A percentile compares a stretch with the other conserved stretches of the same genome.
Evolutionary conservation across 306 rosid species (phyloP).

Genomic region (Castanea sativa): DNA sequence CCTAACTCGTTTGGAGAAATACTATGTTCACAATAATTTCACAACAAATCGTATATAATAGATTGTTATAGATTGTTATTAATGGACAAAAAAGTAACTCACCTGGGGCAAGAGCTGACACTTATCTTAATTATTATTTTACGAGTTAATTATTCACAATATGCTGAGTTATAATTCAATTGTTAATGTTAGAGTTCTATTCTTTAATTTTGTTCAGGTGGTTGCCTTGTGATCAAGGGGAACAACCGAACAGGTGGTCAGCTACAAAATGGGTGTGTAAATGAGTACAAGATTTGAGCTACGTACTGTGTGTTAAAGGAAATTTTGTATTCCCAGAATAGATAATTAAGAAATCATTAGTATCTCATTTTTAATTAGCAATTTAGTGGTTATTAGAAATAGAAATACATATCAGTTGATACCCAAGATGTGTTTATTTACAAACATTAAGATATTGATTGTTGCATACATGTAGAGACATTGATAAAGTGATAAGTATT

Average conservation of each 20-base stretch:
- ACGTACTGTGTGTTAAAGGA: constrained; percentile 32
- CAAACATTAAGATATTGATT: background rate
- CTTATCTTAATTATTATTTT: background rate
- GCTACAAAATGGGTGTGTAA: constrained; percentile 84
- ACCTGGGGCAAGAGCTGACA: background rate
- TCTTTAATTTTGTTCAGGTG: constrained; percentile 60
- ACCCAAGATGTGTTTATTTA: background rate
- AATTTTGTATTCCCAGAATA: background rate
- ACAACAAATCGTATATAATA: too few species aligned
- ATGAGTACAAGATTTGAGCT: constrained; percentile 65
- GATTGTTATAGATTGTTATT: too few species aligned
- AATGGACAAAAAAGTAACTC: too few species aligned
- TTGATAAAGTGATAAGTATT: background rate
- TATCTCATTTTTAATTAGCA: background rate
- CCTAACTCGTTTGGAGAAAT: too few species aligned
- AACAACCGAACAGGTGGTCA: constrained; percentile 68
- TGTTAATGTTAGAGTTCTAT: background rate
- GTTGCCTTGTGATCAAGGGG: constrained; percentile 92
- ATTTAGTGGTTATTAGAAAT: background rate
- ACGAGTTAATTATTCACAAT: background rate
- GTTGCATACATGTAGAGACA: background rate
- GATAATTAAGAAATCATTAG: background rate
- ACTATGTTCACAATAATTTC: too few species aligned
- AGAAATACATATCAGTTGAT: background rate
- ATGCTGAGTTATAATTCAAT: background rate